These are phyloP conservation scores for Hymenoscyphus repandus DNA, from an alignment of 2,329 filamentous ascomycete genomes.

Conservation along the genomic window DNA sequence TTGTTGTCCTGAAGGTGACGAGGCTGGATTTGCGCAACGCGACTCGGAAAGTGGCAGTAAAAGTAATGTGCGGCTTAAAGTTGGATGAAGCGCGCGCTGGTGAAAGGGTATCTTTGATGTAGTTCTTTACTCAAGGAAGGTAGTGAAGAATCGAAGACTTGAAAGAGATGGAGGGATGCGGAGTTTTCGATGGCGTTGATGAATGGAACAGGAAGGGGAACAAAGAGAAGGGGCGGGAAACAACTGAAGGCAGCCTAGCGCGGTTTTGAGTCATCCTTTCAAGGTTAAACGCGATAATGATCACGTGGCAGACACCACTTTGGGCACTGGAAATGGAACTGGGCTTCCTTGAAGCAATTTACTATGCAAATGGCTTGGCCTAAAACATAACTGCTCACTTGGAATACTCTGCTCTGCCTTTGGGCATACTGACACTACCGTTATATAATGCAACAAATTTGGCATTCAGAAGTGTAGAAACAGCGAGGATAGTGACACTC, in stretches of 20 bases:
- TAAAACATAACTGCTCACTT: too few species aligned
- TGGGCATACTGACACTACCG: too few species aligned
- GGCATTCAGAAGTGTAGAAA: too few species aligned
- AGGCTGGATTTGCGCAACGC: conserved; percentile 19
- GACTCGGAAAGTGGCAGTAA: conserved; percentile 22
- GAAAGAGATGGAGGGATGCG: not conserved
- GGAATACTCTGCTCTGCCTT: too few species aligned
- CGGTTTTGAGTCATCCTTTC: conserved; percentile 3
- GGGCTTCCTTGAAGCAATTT: too few species aligned
- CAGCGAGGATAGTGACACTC: too few species aligned
- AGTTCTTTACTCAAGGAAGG: conserved; percentile 8
- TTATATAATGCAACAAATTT: too few species aligned
- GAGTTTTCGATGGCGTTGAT: conserved; percentile 9
- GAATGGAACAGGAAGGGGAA: conserved; percentile 3
- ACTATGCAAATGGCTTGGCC: too few species aligned
- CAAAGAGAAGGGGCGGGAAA: not conserved
- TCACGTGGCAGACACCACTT: too few species aligned
- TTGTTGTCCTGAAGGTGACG: conserved; percentile 20
- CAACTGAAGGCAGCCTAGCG: not conserved
- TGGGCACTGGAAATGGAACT: too few species aligned
- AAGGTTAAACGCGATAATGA: not conserved
- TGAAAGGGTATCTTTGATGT: conserved; percentile 2
- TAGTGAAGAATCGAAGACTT: conserved; percentile 19
- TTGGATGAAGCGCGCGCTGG: conserved; percentile 23
- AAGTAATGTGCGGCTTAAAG: conserved; percentile 23